phyloP scores from a whole-genome alignment of 176 grass and related monocot species.

The Triticum dicoccoides region DNA sequence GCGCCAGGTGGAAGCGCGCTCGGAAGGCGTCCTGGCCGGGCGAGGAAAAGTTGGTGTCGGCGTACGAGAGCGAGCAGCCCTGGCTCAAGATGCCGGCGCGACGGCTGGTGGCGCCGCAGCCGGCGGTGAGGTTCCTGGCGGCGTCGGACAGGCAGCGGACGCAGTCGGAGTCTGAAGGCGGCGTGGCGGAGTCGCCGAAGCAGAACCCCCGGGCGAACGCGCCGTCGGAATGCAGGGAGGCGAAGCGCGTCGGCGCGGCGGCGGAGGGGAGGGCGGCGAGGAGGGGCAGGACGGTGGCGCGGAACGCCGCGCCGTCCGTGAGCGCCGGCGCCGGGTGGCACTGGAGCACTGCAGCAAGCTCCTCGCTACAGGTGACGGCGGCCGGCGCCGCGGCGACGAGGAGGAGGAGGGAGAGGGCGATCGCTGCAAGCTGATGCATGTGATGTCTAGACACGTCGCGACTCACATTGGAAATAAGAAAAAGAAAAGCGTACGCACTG shows the following conservation, averaged over 20 bases:
- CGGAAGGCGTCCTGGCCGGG: neutral
- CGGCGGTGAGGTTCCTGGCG: neutral
- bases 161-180: neutral
- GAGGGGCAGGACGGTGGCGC: neutral
- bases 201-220: conserved; percentile 4
- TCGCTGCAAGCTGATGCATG: neutral
- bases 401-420: neutral
- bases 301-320: neutral
- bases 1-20: neutral
- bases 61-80: conserved; percentile 7
- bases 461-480: too few relatives aligned
- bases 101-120: neutral
- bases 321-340: neutral
- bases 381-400: neutral
- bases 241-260: neutral
- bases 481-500: too few relatives aligned
- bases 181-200: neutral
- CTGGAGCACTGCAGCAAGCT: neutral
- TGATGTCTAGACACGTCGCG: too few relatives aligned
- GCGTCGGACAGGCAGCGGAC: neutral
- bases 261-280: neutral
- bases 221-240: neutral
- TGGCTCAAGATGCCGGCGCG: neutral
- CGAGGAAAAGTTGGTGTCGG: conserved; percentile 9
- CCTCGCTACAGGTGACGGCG: neutral